A percentile compares a stretch with the other conserved stretches of the same genome.
phyloP scores from a whole-genome alignment of 176 grass and related monocot species.

The Alopecurus myosuroides region DNA sequence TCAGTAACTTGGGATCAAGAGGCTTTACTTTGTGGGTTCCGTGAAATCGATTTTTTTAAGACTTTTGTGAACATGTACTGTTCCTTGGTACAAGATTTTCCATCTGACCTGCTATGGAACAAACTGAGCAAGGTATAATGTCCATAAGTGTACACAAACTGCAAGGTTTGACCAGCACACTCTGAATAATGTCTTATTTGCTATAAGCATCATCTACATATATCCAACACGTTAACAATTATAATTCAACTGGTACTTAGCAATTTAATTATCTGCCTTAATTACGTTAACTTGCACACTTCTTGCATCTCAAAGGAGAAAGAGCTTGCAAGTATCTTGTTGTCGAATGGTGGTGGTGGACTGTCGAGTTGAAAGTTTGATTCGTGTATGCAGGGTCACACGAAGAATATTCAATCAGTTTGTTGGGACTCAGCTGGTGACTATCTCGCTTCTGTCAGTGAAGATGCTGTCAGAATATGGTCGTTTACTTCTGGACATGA shows the following conservation, averaged over 20 bases:
- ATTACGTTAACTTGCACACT: neutral
- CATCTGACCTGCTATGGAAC: neutral
- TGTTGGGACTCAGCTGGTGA: constrained; percentile 90
- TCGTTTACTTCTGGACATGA: constrained; percentile 63
- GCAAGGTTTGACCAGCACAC: neutral
- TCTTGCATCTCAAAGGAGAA: neutral
- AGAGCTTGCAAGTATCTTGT: constrained; percentile 17
- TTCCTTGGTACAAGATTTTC: neutral
- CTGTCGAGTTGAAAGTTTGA: constrained; percentile 7
- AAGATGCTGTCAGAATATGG: constrained; percentile 86
- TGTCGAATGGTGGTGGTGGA: neutral
- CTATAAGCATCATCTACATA: neutral
- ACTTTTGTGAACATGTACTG: neutral
- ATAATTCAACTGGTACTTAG: neutral
- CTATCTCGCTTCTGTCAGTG: constrained; percentile 85
- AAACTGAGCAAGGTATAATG: neutral
- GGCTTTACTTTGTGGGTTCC: neutral
- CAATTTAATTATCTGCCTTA: neutral
- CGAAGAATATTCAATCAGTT: constrained; percentile 63
- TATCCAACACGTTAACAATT: neutral
- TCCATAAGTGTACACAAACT: neutral
- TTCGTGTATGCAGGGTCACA: constrained; percentile 66
- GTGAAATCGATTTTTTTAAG: neutral
- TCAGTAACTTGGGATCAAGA: neutral
- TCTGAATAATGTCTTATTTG: neutral